Evolutionary conservation across 83 land plant species (phyloP), one percentile per base, ranked within the genome.

Genomic region (Thuja plicata): DNA sequence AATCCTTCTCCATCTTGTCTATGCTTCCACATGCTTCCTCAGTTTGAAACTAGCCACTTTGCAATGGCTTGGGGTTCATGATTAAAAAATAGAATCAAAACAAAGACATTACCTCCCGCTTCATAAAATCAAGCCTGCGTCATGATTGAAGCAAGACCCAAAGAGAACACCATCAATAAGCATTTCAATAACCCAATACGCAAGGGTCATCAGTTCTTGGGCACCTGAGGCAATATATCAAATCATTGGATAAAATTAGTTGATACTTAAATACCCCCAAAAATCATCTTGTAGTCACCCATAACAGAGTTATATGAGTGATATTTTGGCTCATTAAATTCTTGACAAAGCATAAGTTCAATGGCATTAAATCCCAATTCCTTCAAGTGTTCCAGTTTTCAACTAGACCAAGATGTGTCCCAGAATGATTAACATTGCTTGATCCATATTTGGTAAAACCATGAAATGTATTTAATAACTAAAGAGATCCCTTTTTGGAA

Each of bases 111-210:
- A n/a, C n/a, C n/a, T n/a, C n/a, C n/a, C n/a, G n/a, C n/a, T n/a
- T n/a, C n/a, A n/a, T n/a, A n/a, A n/a, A n/a, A n/a, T n/a, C 96
- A 91, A 50, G 95, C 92, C 87, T 99, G 91, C 38, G 99, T 98
- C 95, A 98, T 89, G 54, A 98, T 98, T 46, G 99, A 96, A 52
- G 99, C 99, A 90, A 98, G 95, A 91, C 97, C 97, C 99, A 93
- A 98, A 98, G 35, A 98, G 99, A 88, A 98, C 97, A 24, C 99
- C 99, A 97, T 98, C 99, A 76, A 98, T 90, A 90, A 97, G 99
- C 98, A 98, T 97, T 89, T 98, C 99, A 40, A 92, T 94, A 30
- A 97, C 99, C 99, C 99, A 98, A 91, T 98, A 98, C 87, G 77
- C 87, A 66, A 87, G 87, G 87, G 87, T 87, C 77, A 87, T 87